Percentiles rank a stretch among this genome's conserved stretches.
These are phyloP conservation scores for Parsonsia alboflavescens DNA, from an alignment of 257 asterid species.

Conservation along the genomic window DNA sequence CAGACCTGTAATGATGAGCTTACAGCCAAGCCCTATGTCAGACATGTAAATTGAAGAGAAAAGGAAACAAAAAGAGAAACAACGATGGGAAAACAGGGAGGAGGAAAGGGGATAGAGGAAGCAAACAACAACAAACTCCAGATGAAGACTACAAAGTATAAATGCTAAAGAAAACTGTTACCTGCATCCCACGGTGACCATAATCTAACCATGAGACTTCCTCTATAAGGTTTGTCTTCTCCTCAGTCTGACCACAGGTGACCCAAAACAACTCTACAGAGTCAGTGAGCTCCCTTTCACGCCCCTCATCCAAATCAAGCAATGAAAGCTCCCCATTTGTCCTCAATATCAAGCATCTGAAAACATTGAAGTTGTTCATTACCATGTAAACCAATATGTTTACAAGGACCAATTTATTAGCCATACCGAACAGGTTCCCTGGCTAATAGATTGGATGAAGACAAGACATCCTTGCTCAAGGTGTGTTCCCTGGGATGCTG, in stretches of 20 bases:
- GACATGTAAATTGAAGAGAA: conserved; percentile 25
- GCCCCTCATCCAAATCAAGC: conserved; percentile 96
- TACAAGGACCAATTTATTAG: conserved; percentile 8
- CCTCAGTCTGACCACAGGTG: conserved; percentile 92
- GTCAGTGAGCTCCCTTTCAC: conserved; percentile 94
- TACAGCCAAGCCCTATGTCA: conserved; percentile 36
- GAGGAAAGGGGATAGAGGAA: not conserved
- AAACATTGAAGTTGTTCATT: conserved; percentile 24
- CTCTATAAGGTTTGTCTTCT: conserved; percentile 91
- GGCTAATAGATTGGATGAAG: conserved; percentile 48
- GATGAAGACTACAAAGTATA: not conserved
- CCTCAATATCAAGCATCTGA: conserved; percentile 86
- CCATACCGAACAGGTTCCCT: conserved; percentile 83
- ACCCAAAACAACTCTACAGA: conserved; percentile 98
- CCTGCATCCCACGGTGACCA: conserved; percentile 99
- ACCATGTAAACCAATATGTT: conserved; percentile 11
- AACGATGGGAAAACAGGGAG: not conserved
- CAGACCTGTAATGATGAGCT: conserved; percentile 79
- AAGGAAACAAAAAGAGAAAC: too few species aligned
- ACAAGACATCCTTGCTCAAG: conserved; percentile 38
- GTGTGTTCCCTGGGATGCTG: conserved; percentile 57
- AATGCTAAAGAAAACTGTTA: conserved; percentile 36
- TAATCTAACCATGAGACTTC: conserved; percentile 99
- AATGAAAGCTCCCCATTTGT: conserved; percentile 95
- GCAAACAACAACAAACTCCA: not conserved